Evolutionary conservation across 2,329 filamentous ascomycete genomes (phyloP).

Genomic region (Pseudocercospora cruenta): DNA sequence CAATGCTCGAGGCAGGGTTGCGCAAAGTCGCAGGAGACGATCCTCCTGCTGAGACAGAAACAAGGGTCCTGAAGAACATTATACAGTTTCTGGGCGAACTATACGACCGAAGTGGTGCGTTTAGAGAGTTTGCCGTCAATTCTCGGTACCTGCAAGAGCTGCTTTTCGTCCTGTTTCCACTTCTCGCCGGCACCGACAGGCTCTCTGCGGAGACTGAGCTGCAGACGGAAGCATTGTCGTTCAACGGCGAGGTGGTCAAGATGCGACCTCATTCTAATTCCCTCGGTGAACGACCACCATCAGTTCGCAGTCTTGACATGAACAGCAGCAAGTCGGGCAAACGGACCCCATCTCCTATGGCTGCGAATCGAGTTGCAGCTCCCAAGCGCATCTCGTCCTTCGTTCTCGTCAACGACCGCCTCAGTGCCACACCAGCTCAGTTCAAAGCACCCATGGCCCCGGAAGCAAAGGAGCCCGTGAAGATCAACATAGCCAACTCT

Average conservation of each 20-base stretch:
- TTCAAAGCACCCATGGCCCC: constrained; percentile 67
- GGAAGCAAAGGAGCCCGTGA: constrained; percentile 52
- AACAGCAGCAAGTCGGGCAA: constrained; percentile 53
- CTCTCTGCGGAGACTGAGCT: constrained; percentile 84
- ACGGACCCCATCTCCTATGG: constrained; percentile 36
- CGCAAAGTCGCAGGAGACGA: constrained; percentile 69
- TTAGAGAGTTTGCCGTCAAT: constrained; percentile 78
- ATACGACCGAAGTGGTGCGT: constrained; percentile 73
- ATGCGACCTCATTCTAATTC: constrained; percentile 73
- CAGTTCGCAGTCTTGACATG: constrained; percentile 70
- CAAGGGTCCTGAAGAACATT: constrained; percentile 70
- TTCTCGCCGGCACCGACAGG: constrained; percentile 82
- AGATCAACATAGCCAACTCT: constrained; percentile 63
- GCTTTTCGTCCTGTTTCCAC: constrained; percentile 79
- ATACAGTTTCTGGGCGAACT: constrained; percentile 79
- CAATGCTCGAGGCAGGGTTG: constrained; percentile 85
- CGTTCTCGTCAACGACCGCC: constrained; percentile 74
- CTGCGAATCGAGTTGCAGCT: constrained; percentile 58
- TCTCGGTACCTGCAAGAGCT: constrained; percentile 83
- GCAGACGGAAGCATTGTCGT: constrained; percentile 79
- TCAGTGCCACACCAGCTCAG: constrained; percentile 62
- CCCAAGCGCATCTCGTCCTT: constrained; percentile 87
- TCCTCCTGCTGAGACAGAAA: constrained; percentile 47
- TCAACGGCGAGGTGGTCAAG: constrained; percentile 83
- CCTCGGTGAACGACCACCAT: constrained; percentile 60